These are phyloP conservation scores for Boletus subparvulus DNA, from an alignment of 768 basidiomycete genomes.

Conservation along the genomic window DNA sequence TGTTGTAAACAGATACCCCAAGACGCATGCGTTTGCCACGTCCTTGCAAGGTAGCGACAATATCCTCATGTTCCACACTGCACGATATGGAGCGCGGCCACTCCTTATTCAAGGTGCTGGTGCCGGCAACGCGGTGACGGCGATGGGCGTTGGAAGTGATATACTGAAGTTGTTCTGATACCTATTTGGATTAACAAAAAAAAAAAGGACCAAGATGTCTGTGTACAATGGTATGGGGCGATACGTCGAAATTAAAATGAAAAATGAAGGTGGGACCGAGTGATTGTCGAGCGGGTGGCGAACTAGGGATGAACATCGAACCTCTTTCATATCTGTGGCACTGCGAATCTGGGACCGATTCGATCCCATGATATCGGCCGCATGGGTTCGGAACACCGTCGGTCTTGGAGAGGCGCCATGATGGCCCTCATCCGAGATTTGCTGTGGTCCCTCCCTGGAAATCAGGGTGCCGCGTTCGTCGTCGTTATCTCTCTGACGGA, in stretches of 20 bases:
- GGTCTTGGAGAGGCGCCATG: neutral
- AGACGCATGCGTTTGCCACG: slow-evolving; percentile 91
- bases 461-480: neutral
- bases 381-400: slow-evolving; percentile 2
- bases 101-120: slow-evolving; percentile 95
- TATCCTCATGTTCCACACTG: slow-evolving; percentile 96
- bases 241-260: slow-evolving; percentile 1
- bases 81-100: slow-evolving; percentile 84
- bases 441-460: neutral
- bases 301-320: slow-evolving; percentile 2
- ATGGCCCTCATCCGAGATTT: neutral
- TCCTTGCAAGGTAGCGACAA: slow-evolving; percentile 96
- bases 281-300: slow-evolving; percentile 6
- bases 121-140: slow-evolving; percentile 97
- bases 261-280: neutral
- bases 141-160: slow-evolving; percentile 95
- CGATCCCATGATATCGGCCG: neutral
- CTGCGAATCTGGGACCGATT: neutral
- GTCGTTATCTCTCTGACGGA: neutral
- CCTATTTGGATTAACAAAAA: neutral
- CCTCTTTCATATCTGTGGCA: neutral
- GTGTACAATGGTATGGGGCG: neutral
- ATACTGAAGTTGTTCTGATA: slow-evolving; percentile 53
- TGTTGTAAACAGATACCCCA: slow-evolving; percentile 64
- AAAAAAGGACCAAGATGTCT: neutral